Percentiles rank a stretch among this genome's conserved stretches.
phyloP scores from a whole-genome alignment of 2,329 filamentous ascomycete genomes.

The Calonectria honghensis region DNA sequence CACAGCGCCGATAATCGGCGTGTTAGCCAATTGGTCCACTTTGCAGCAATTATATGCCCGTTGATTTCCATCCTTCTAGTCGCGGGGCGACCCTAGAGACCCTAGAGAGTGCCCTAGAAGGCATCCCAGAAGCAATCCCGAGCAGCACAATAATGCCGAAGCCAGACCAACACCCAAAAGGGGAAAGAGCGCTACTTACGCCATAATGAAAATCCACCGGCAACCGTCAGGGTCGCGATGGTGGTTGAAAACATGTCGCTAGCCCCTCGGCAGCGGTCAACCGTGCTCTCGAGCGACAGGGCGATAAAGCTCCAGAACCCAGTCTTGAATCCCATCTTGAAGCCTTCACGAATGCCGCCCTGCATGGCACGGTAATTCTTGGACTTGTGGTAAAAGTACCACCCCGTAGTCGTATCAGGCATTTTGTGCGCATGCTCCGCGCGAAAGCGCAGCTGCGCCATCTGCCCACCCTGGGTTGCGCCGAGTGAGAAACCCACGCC shows the following conservation, averaged over 20 bases:
- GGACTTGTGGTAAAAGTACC: conserved; percentile 99
- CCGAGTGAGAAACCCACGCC: conserved; percentile 83
- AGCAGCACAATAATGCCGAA: conserved; percentile 9
- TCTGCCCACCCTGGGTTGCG: conserved; percentile 81
- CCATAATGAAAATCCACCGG: conserved; percentile 90
- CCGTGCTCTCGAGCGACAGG: conserved; percentile 87
- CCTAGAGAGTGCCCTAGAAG: conserved; percentile 8
- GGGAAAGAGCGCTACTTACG: conserved; percentile 72
- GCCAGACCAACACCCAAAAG: conserved; percentile 14
- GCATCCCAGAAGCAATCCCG: conserved; percentile 9
- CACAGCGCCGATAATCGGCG: conserved; percentile 56
- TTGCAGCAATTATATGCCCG: conserved; percentile 53
- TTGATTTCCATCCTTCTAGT: conserved; percentile 49
- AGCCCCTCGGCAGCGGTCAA: conserved; percentile 82
- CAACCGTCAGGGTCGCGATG: conserved; percentile 87
- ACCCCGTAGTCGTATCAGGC: conserved; percentile 86
- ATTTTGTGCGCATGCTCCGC: conserved; percentile 98
- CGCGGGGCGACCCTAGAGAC: background rate
- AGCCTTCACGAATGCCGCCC: conserved; percentile 85
- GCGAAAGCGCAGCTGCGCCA: conserved; percentile 87
- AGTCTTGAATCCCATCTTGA: conserved; percentile 83
- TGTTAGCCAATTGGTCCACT: conserved; percentile 51
- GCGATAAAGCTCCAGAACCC: conserved; percentile 85
- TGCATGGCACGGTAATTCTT: conserved; percentile 94
- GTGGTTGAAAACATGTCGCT: conserved; percentile 89